Conservation (phyloP, 306 rosid genomes). For the Begonia masoniana region DNA sequence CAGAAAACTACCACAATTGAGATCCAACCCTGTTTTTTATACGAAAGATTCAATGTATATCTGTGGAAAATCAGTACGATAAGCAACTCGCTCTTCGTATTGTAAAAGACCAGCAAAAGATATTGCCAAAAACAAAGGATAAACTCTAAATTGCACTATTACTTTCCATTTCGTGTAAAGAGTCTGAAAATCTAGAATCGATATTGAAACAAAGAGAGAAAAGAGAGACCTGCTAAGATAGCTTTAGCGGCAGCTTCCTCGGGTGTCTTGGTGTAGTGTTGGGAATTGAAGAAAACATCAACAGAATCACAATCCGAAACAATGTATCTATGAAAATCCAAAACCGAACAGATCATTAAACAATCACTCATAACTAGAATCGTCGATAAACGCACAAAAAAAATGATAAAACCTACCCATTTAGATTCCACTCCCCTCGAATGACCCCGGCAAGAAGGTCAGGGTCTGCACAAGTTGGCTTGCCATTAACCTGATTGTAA, state of each 20-base stretch:
- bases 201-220: neutral
- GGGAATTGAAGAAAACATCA: constrained; percentile 53
- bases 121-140: too few relatives aligned
- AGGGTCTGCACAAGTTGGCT: constrained; percentile 94
- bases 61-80: too few relatives aligned
- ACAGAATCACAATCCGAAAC: constrained; percentile 95
- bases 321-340: constrained; percentile 52
- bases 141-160: too few relatives aligned
- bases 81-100: too few relatives aligned
- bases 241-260: constrained; percentile 93
- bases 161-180: too few relatives aligned
- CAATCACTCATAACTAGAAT: too few relatives aligned
- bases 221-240: constrained; percentile 52
- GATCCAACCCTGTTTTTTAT: constrained; percentile 55
- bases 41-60: neutral
- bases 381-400: too few relatives aligned
- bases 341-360: neutral
- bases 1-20: constrained; percentile 67
- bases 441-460: constrained; percentile 82
- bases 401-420: constrained; percentile 41
- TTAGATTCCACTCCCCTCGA: constrained; percentile 86
- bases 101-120: too few relatives aligned
- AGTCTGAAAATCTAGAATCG: too few relatives aligned
- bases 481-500: constrained; percentile 90
- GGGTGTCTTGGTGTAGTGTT: constrained; percentile 88